phyloP scores from a whole-genome alignment of 2,329 filamentous ascomycete genomes.

The Colletotrichum navitas region DNA sequence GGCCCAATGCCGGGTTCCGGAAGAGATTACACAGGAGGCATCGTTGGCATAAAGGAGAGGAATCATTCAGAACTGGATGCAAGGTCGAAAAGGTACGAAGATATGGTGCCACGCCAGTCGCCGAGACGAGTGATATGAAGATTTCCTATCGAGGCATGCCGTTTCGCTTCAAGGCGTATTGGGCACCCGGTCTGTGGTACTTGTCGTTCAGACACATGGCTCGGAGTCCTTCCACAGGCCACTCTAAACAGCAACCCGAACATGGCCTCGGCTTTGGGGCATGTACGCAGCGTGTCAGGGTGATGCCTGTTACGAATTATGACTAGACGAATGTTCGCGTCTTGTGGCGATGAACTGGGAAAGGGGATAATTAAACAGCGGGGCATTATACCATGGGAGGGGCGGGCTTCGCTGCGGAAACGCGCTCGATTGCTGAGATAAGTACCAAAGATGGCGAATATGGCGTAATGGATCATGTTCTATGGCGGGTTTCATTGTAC shows the following conservation, averaged over 20 bases:
- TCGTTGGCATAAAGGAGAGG: conserved; percentile 43
- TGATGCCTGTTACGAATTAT: conserved; percentile 21
- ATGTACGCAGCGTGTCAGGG: not conserved
- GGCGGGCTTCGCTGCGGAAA: conserved; percentile 3
- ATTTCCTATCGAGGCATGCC: not conserved
- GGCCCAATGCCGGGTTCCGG: conserved; percentile 63
- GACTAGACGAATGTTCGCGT: conserved; percentile 30
- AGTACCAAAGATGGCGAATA: not conserved
- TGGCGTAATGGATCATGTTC: conserved; percentile 23
- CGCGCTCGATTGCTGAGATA: not conserved
- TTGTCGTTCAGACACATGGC: not conserved
- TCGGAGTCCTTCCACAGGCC: not conserved
- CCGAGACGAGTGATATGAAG: conserved; percentile 58
- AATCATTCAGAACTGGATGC: conserved; percentile 62
- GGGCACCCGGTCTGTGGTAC: not conserved
- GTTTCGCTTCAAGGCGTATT: not conserved
- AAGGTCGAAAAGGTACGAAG: conserved; percentile 67
- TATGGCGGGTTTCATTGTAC: conserved; percentile 36
- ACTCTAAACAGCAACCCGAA: not conserved
- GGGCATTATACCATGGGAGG: conserved; percentile 13
- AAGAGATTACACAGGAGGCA: conserved; percentile 46
- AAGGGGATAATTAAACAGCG: conserved; percentile 1
- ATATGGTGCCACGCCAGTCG: conserved; percentile 66
- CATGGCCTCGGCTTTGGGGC: not conserved
- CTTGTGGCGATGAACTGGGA: not conserved